Percentiles rank a stretch among this genome's conserved stretches.
These are phyloP conservation scores for Scorias spongiosa DNA, from an alignment of 2,329 filamentous ascomycete species.

Conservation along the genomic window DNA sequence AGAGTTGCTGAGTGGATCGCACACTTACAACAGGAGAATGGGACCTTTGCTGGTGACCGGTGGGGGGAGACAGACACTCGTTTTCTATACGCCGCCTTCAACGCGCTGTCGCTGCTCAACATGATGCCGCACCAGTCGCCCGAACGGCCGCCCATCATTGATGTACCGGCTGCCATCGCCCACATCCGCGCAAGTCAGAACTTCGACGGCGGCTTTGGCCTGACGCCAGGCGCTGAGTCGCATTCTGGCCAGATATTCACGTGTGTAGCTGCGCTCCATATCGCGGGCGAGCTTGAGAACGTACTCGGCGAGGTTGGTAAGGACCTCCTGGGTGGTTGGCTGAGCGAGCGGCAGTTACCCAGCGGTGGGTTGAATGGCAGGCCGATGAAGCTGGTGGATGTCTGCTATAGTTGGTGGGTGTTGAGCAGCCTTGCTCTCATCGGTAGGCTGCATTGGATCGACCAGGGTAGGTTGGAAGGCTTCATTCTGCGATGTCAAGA, in stretches of 20 bases:
- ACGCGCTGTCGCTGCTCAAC: conserved; percentile 71
- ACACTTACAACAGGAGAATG: conserved; percentile 61
- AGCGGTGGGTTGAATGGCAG: conserved; percentile 84
- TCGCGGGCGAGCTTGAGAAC: conserved; percentile 60
- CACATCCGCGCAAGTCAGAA: conserved; percentile 76
- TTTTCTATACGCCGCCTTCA: conserved; percentile 82
- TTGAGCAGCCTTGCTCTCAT: conserved; percentile 84
- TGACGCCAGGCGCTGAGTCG: conserved; percentile 78
- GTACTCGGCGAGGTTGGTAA: conserved; percentile 48
- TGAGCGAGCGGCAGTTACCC: conserved; percentile 81
- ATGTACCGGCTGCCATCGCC: conserved; percentile 65
- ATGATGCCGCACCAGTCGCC: conserved; percentile 38
- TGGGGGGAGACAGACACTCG: conserved; percentile 95
- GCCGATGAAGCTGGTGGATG: conserved; percentile 89
- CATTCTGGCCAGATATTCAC: conserved; percentile 94
- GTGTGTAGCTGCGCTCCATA: conserved; percentile 73
- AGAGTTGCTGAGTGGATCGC: conserved; percentile 73
- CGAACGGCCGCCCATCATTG: conserved; percentile 36
- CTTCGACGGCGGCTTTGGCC: conserved; percentile 87
- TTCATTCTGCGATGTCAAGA: conserved; percentile 91
- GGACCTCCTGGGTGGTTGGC: conserved; percentile 73
- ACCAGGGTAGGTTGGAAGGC: conserved; percentile 56
- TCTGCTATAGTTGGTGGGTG: conserved; percentile 99
- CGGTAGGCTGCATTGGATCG: conserved; percentile 79
- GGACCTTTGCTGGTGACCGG: conserved; percentile 84